phyloP scores from a whole-genome alignment of 2,329 filamentous ascomycete genomes.

The Fusarium compactum region DNA sequence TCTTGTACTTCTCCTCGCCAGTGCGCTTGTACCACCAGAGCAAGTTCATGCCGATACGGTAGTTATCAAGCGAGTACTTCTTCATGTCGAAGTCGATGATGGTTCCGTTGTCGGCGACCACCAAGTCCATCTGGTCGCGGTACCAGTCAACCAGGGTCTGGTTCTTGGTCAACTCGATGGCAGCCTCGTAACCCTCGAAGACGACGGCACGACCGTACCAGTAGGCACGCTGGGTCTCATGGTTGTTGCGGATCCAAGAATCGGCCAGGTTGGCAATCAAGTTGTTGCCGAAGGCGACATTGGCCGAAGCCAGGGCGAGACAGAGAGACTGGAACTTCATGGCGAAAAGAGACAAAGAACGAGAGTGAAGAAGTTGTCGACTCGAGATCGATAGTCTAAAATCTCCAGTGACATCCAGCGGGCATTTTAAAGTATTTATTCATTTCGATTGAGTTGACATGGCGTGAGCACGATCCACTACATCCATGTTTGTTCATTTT shows the following conservation, averaged over 20 bases:
- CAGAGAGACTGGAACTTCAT: constrained; percentile 42
- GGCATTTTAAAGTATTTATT: constrained; percentile 7
- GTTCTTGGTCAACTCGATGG: constrained; percentile 57
- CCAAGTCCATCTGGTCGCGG: constrained; percentile 59
- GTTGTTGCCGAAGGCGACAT: constrained; percentile 27
- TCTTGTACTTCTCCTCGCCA: constrained; percentile 61
- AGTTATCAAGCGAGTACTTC: constrained; percentile 64
- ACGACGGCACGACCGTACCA: constrained; percentile 41
- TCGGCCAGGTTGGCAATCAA: constrained; percentile 35
- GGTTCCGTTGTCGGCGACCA: constrained; percentile 56
- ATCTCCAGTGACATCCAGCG: neutral
- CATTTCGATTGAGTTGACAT: neutral
- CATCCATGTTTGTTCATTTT: neutral
- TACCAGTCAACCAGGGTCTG: constrained; percentile 59
- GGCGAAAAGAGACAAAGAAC: neutral
- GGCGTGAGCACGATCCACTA: constrained; percentile 17
- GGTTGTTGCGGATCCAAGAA: constrained; percentile 41
- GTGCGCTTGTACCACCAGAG: constrained; percentile 63
- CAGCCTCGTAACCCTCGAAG: constrained; percentile 37
- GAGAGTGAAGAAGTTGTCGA: constrained; percentile 20
- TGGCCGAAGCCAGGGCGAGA: constrained; percentile 32
- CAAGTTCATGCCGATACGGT: constrained; percentile 65
- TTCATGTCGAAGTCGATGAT: constrained; percentile 59
- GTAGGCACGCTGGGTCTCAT: constrained; percentile 38
- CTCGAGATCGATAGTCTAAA: constrained; percentile 3